Evolutionary conservation across 768 basidiomycete genomes (phyloP), one percentile per base, ranked within the genome.

Genomic region (Nevesoporus exiguus): DNA sequence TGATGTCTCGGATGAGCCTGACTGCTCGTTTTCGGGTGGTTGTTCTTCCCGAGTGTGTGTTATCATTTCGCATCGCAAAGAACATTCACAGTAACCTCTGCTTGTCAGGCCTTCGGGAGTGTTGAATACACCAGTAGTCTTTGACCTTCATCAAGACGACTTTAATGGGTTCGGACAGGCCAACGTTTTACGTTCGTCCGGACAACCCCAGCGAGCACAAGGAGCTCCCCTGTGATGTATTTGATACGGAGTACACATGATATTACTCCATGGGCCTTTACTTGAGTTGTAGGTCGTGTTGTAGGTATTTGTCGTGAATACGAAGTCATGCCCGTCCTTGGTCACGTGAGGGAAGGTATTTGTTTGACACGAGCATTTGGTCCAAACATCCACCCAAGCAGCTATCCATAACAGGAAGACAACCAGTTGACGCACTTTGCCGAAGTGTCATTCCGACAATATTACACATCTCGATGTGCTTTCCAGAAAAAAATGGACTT

Each of bases 1-100:
- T 0, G 27, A n/a, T 11, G 0, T 31, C 41, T 10, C 14, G 3
- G 34, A 24, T 5, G 15, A 31, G 14, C 11, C 25, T 61, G 25
- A 64, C 13, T 11, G 14, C 2, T 13, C 19, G 14, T 29, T 29
- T 49, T 36, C 59, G 86, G 85, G 82, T 84, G 44, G 74, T 86
- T 51, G 85, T 85, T 7, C 75, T 92, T 11, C 87, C 90, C 2
- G 92, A 91, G 77, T 87, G 85, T 58, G 86, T 90, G 14, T 85
- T 82, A 3, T 75, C 86, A 13, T 77, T 78, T 41, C 80, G 87
- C 27, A 76, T 93, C 31, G 72, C 77, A 51, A 86, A 88, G 66
- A 92, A 93, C 73, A 71, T 84, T 39, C 74, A 83, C n/a, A 71
- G 86, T 81, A 58, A 55, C 73, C n/a, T 17, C n/a, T 37, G 19